Evolutionary conservation across 768 basidiomycete species (phyloP).

Genomic region (Rhizopogon rudus): DNA sequence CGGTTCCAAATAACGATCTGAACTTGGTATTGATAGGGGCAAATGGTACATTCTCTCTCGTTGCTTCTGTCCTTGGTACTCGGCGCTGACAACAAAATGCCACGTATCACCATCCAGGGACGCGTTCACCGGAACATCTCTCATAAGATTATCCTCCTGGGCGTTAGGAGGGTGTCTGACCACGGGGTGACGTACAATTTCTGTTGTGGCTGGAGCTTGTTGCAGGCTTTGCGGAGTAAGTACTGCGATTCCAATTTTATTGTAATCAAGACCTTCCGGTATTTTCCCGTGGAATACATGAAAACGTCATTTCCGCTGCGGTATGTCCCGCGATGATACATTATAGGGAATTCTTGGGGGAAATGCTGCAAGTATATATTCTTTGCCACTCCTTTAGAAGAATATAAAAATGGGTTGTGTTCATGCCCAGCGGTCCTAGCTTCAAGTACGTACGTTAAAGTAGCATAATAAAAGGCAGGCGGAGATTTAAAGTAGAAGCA

Average conservation of each 20-base stretch:
- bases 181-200: neutral
- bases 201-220: neutral
- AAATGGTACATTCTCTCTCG: neutral
- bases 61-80: neutral
- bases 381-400: neutral
- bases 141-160: neutral
- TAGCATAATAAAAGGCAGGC: neutral
- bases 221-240: neutral
- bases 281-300: neutral
- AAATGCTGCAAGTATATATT: neutral
- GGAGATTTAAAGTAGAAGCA: too few species aligned
- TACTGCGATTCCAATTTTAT: neutral
- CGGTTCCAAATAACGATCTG: too few species aligned
- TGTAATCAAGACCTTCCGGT: neutral
- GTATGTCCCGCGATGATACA: neutral
- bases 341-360: neutral
- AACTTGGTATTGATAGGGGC: neutral
- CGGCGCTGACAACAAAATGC: neutral
- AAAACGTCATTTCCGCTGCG: neutral
- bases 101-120: neutral
- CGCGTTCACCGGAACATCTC: neutral
- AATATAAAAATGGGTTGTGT: neutral
- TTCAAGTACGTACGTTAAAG: neutral
- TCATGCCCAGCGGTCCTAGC: neutral
- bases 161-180: neutral